phyloP scores from a whole-genome alignment of 2,329 filamentous ascomycete species.

The Chaetothyriales sp. region DNA sequence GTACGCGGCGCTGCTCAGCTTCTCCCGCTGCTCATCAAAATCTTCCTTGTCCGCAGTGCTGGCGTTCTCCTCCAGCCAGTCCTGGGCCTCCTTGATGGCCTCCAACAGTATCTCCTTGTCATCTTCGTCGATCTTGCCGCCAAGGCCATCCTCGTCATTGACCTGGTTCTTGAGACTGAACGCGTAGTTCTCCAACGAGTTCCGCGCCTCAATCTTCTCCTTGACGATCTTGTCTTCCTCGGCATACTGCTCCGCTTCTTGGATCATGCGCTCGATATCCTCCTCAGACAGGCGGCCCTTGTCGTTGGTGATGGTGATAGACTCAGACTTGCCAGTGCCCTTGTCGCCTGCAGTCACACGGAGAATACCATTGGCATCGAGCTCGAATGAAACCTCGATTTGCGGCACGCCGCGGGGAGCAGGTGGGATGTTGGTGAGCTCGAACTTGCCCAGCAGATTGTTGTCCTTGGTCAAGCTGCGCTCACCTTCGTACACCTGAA shows the following conservation, averaged over 20 bases:
- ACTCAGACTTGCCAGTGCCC: conserved; percentile 93
- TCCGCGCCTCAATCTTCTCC: conserved; percentile 91
- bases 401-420: conserved; percentile 93
- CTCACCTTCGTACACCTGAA: conserved; percentile 91
- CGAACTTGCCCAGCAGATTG: conserved; percentile 95
- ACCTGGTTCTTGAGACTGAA: conserved; percentile 99
- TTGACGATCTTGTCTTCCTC: conserved; percentile 98
- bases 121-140: conserved; percentile 95
- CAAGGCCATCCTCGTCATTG: conserved; percentile 89
- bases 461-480: conserved; percentile 90
- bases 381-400: conserved; percentile 95
- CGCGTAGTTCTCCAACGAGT: conserved; percentile 96
- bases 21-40: conserved; percentile 99
- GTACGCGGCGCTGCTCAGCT: conserved; percentile 89
- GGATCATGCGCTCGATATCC: conserved; percentile 98
- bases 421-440: conserved; percentile 87
- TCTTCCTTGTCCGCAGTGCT: conserved; percentile 75
- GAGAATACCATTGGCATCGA: conserved; percentile 96
- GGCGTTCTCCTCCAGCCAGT: conserved; percentile 95
- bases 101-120: conserved; percentile 95
- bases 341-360: conserved; percentile 94
- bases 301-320: conserved; percentile 98
- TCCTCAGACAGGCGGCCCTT: conserved; percentile 93
- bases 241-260: conserved; percentile 94
- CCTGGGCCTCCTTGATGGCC: conserved; percentile 88